These are phyloP conservation scores for Ogataea henricii DNA, from an alignment of 805 yeast genomes.

Conservation along the genomic window DNA sequence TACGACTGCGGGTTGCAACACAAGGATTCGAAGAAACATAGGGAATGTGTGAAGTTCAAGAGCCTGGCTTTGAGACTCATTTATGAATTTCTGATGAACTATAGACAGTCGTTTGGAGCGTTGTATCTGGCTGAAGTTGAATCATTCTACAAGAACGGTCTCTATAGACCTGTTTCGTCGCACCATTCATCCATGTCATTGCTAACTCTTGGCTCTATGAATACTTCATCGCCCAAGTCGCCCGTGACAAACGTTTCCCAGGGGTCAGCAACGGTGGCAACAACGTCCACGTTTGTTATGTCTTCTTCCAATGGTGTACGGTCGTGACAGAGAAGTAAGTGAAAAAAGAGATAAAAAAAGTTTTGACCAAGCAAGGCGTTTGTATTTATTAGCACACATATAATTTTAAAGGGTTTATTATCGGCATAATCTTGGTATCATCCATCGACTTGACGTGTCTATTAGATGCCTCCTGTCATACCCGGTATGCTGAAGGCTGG, in stretches of 20 bases:
- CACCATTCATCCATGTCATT: conserved; percentile 17
- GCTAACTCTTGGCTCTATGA: conserved; percentile 1
- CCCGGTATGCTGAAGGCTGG: conserved; percentile 24
- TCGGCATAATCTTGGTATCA: background rate
- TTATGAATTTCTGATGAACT: conserved; percentile 36
- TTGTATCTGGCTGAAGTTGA: conserved; percentile 35
- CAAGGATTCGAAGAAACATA: conserved; percentile 33
- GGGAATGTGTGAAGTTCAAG: conserved; percentile 28
- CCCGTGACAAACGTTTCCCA: conserved; percentile 1
- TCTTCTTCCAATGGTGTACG: conserved; percentile 1
- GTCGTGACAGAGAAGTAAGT: background rate
- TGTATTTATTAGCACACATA: background rate
- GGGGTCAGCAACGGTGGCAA: conserved; percentile 5
- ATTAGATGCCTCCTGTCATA: conserved; percentile 12
- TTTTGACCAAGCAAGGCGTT: background rate
- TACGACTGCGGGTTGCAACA: conserved; percentile 35
- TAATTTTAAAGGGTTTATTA: background rate
- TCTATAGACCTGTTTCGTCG: conserved; percentile 30
- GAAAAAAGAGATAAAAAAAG: background rate
- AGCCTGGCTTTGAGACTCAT: conserved; percentile 31
- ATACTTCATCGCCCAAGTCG: background rate
- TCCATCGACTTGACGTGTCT: background rate
- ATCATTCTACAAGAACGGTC: conserved; percentile 32
- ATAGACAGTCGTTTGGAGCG: conserved; percentile 36
- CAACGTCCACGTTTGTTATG: conserved; percentile 4